Evolutionary conservation across 2,329 filamentous ascomycete species (phyloP).

Genomic region (Cladosporium sp.): DNA sequence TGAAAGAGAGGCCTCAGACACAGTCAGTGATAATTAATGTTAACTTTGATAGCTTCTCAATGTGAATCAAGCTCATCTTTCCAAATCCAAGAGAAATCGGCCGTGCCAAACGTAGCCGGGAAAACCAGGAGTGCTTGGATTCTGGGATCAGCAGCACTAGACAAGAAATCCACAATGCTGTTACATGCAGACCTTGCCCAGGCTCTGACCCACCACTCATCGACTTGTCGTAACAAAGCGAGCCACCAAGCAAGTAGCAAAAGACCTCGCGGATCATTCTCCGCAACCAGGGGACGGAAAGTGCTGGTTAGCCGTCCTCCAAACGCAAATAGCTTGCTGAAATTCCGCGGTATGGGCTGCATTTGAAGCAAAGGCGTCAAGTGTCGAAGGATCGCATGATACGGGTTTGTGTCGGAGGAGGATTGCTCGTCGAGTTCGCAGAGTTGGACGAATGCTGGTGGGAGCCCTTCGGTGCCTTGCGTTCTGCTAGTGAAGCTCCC

Average conservation of each 20-base stretch:
- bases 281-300: slow-evolving; percentile 15
- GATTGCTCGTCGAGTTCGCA: slow-evolving; percentile 17
- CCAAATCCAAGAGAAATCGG: slow-evolving; percentile 11
- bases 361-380: slow-evolving; percentile 18
- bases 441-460: slow-evolving; percentile 17
- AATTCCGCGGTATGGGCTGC: slow-evolving; percentile 13
- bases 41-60: not conserved
- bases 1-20: not conserved
- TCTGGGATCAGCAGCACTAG: slow-evolving; percentile 2
- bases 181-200: slow-evolving; percentile 17
- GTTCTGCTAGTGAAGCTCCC: slow-evolving; percentile 15
- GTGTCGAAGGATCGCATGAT: slow-evolving; percentile 18
- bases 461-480: slow-evolving; percentile 16
- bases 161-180: slow-evolving; percentile 17
- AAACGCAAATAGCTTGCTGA: slow-evolving; percentile 18
- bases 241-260: slow-evolving; percentile 22
- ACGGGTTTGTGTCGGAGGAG: slow-evolving; percentile 15
- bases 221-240: slow-evolving; percentile 16
- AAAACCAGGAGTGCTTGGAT: slow-evolving; percentile 17
- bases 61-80: not conserved
- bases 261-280: slow-evolving; percentile 16
- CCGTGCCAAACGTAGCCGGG: slow-evolving; percentile 15
- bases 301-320: slow-evolving; percentile 16
- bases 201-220: slow-evolving; percentile 20
- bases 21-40: not conserved